Percentiles rank a stretch among this genome's conserved stretches.
These are phyloP conservation scores for Blastobotrys illinoisensis DNA, from an alignment of 1,139 yeast genomes.

Conservation along the genomic window DNA sequence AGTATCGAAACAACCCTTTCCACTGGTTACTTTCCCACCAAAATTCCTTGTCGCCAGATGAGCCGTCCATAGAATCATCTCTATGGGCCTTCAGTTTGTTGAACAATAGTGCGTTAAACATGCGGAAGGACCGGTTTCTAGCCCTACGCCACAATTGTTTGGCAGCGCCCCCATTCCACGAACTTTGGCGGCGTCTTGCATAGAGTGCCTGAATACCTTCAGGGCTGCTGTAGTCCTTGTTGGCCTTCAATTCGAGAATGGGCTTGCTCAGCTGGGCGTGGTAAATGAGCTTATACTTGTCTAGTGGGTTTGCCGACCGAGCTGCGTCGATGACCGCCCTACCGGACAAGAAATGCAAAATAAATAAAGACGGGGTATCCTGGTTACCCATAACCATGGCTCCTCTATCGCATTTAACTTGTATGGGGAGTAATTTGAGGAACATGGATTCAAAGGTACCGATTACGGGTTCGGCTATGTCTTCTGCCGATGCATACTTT, in stretches of 20 bases:
- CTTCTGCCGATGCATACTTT: not conserved
- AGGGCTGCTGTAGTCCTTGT: constrained; percentile 47
- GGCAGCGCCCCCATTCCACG: not conserved
- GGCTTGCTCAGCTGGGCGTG: constrained; percentile 46
- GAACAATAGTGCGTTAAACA: constrained; percentile 1
- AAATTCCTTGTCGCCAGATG: constrained; percentile 8
- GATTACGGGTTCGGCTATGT: not conserved
- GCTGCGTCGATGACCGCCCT: constrained; percentile 58
- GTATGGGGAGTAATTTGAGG: constrained; percentile 51
- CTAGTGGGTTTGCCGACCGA: constrained; percentile 46
- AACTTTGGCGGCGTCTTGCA: not conserved
- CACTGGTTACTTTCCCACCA: constrained; percentile 27
- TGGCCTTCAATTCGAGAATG: constrained; percentile 60
- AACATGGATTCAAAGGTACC: constrained; percentile 28
- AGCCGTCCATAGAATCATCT: not conserved
- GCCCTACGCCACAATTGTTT: constrained; percentile 1
- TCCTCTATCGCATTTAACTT: constrained; percentile 55
- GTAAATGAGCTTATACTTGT: constrained; percentile 46
- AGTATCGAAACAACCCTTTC: constrained; percentile 41
- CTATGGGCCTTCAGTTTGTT: not conserved
- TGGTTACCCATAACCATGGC: constrained; percentile 76
- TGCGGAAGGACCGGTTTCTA: not conserved
- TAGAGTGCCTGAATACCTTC: not conserved
- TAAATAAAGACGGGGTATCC: constrained; percentile 66
- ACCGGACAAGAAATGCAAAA: constrained; percentile 53